Percentiles rank a stretch among this genome's conserved stretches.
phyloP scores from a whole-genome alignment of 306 rosid genomes.

The Sphenostylis stenocarpa region DNA sequence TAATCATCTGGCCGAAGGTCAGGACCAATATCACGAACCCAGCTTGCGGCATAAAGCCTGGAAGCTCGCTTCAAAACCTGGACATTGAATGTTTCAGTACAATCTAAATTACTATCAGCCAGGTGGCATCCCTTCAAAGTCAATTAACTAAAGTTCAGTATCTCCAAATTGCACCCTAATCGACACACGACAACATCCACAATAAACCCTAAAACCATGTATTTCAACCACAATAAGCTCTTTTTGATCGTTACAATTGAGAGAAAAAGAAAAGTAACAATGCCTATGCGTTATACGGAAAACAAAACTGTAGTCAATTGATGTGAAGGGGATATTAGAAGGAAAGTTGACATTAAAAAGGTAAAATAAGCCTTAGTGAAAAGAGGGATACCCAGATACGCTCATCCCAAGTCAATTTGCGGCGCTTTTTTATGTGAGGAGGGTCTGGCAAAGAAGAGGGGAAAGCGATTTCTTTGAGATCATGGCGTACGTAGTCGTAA shows the following conservation, averaged over 20 bases:
- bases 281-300: background rate
- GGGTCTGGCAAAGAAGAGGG: conserved; percentile 94
- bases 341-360: background rate
- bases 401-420: conserved; percentile 65
- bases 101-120: background rate
- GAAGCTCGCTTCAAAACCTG: conserved; percentile 83
- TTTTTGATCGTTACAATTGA: background rate
- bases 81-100: conserved; percentile 1
- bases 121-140: background rate
- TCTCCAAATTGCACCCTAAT: background rate
- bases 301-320: background rate
- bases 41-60: conserved; percentile 85
- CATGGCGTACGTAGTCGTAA: conserved; percentile 67
- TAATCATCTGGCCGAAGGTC: conserved; percentile 86
- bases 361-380: background rate
- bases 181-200: background rate
- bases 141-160: background rate
- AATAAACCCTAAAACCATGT: background rate
- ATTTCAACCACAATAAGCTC: background rate
- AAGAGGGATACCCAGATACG: conserved; percentile 53
- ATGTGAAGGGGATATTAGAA: no score
- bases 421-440: conserved; percentile 68
- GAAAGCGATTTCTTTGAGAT: conserved; percentile 85
- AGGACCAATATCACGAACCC: conserved; percentile 94
- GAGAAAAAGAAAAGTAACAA: background rate